Conservation (phyloP, 345 rosid species). For the Acer yangbiense region DNA sequence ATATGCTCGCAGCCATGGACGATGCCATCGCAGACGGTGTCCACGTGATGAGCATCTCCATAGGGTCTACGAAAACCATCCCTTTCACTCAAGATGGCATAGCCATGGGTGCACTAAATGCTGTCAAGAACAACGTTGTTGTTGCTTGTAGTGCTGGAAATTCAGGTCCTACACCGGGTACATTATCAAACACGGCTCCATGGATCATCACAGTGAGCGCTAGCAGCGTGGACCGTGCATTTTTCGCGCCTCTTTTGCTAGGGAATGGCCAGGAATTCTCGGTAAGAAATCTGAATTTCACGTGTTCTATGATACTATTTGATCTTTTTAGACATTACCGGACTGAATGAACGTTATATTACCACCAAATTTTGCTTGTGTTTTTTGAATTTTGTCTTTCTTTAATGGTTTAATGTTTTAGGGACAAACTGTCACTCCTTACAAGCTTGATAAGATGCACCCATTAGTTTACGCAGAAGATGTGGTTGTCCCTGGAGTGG, state of each 20-base stretch:
- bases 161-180: conserved; percentile 59
- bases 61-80: conserved; percentile 29
- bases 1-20: conserved; percentile 82
- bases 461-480: conserved; percentile 74
- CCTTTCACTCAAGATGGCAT: conserved; percentile 44
- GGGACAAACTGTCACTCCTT: conserved; percentile 67
- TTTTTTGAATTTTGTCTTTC: neutral
- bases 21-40: conserved; percentile 85
- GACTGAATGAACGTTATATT: too few species aligned
- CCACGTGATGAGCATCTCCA: conserved; percentile 69
- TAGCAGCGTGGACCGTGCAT: conserved; percentile 69
- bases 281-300: conserved; percentile 31
- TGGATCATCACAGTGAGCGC: conserved; percentile 89
- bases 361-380: neutral
- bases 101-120: conserved; percentile 71
- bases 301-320: neutral
- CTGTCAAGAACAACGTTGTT: conserved; percentile 55
- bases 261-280: conserved; percentile 43
- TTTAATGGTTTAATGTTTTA: conserved; percentile 22
- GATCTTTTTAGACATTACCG: too few species aligned
- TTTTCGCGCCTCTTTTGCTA: conserved; percentile 45
- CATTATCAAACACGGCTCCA: conserved; percentile 68
- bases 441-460: conserved; percentile 36
- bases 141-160: conserved; percentile 77
- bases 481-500: conserved; percentile 44